Base-by-base conservation (phyloP, 768 basidiomycete species). In the Kwoniella sp. region DNA sequence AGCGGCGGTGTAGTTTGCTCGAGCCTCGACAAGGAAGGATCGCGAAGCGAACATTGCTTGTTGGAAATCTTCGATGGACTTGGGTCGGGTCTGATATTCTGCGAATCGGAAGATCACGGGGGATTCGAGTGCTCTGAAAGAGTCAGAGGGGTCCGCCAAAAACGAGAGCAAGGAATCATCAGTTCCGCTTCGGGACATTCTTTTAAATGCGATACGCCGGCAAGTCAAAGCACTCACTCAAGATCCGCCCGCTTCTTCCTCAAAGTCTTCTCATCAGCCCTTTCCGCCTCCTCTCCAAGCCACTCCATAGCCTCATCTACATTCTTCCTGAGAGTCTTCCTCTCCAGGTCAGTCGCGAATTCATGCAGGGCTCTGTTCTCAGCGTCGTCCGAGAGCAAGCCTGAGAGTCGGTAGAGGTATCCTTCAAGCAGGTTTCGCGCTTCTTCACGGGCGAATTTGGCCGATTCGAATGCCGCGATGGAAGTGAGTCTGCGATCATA, bases 381-480 rank as follows among this genome's bases (percentile, higher is more conserved):
- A 12, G 86, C 85, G 41, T 89, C 87, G 17, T 68, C 62, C 30
- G 86, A 85, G 30, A 97, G 83, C 11, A 95, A 84, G 75, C 93
- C 93, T 23, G 91, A 88, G 34, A 96, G 82, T 65, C 89, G 86
- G 83, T 99, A 99, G n/a, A 98, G 81, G 77, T 96, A 96, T 31
- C 89, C 87, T 81, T 99, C 96, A 57, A 99, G 86, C 26, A 86
- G 84, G 81, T 99, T 99, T 30, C 89, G 85, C 1, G 92, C 92
- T 79, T 98, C 96, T 73, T 94, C 94, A 31, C 88, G 88, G 58
- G 87, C 86, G 31, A 84, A 84, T 79, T 91, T 92, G 20, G 87
- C 85, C 1, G 84, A 82, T 82, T 98, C 94, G 60, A 89, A 87
- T 7, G 83, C 79, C 70, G 95, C 91, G 65, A 95, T 84, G 11